Evolutionary conservation across 176 grass and related monocot genomes (phyloP).

Genomic region (Puya raimondii): DNA sequence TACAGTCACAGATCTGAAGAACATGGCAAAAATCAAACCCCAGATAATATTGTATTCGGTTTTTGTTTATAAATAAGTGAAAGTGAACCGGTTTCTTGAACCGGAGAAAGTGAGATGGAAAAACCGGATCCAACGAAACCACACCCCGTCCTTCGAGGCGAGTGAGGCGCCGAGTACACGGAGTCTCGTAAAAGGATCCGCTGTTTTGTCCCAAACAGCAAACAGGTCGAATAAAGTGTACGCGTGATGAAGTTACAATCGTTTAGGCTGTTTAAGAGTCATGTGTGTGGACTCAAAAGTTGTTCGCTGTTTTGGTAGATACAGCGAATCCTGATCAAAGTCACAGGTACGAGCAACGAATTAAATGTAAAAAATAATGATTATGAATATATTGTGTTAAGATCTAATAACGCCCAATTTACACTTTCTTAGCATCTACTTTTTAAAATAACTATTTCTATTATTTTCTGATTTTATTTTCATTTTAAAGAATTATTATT

Average conservation of each 20-base stretch:
- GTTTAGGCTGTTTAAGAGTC: not conserved
- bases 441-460: too few species aligned
- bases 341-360: too few species aligned
- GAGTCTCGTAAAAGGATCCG: not conserved
- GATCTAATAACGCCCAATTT: too few species aligned
- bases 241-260: not conserved
- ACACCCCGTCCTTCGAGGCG: not conserved
- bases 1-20: not conserved
- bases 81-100: slow-evolving; percentile 8
- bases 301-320: not conserved
- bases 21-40: not conserved
- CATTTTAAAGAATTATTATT: too few species aligned
- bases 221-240: not conserved
- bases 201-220: not conserved
- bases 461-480: too few species aligned
- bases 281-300: not conserved
- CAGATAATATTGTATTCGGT: too few species aligned
- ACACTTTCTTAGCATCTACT: too few species aligned
- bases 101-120: slow-evolving; percentile 21
- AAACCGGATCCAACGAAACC: slow-evolving; percentile 20
- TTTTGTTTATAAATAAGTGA: not conserved
- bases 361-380: too few species aligned
- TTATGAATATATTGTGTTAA: too few species aligned
- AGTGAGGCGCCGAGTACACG: not conserved
- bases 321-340: not conserved